Conservation (phyloP, 2,329 filamentous ascomycete species). For the Amesomyces nigricolor region DNA sequence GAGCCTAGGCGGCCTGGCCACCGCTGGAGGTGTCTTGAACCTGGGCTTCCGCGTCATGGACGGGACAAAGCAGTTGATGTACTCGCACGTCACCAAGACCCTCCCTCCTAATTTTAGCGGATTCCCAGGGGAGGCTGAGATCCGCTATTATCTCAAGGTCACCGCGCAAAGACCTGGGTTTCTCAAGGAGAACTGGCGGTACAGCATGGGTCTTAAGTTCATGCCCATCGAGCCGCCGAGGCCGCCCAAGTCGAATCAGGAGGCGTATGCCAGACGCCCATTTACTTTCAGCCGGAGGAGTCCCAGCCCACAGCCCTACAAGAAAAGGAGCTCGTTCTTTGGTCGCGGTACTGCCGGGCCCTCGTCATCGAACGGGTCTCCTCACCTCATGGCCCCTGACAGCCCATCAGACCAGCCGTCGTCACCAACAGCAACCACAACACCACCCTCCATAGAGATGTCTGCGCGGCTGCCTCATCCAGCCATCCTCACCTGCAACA, state of each 20-base stretch:
- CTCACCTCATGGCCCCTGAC: neutral
- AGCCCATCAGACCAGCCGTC: slow-evolving; percentile 19
- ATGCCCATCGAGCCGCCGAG: slow-evolving; percentile 88
- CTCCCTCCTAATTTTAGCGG: slow-evolving; percentile 85
- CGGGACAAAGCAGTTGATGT: slow-evolving; percentile 56
- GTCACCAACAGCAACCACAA: slow-evolving; percentile 25
- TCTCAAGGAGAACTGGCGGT: slow-evolving; percentile 83
- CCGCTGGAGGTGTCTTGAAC: slow-evolving; percentile 49
- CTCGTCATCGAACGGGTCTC: slow-evolving; percentile 1
- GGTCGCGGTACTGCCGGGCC: slow-evolving; percentile 11
- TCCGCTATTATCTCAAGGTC: slow-evolving; percentile 92
- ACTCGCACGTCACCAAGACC: slow-evolving; percentile 73
- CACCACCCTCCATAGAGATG: slow-evolving; percentile 67
- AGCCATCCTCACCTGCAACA: slow-evolving; percentile 81
- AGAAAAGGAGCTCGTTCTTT: slow-evolving; percentile 45
- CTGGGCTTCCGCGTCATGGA: slow-evolving; percentile 55
- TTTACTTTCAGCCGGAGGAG: slow-evolving; percentile 49
- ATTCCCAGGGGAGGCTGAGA: slow-evolving; percentile 80
- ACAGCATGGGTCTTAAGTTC: slow-evolving; percentile 68
- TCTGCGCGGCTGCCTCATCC: slow-evolving; percentile 79
- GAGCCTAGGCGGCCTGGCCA: slow-evolving; percentile 48
- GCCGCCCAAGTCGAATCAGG: slow-evolving; percentile 59
- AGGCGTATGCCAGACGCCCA: slow-evolving; percentile 75
- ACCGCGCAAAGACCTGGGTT: slow-evolving; percentile 84
- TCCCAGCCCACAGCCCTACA: slow-evolving; percentile 31